These are phyloP conservation scores for Begonia masoniana DNA, from an alignment of 306 rosid genomes.

Conservation along the genomic window DNA sequence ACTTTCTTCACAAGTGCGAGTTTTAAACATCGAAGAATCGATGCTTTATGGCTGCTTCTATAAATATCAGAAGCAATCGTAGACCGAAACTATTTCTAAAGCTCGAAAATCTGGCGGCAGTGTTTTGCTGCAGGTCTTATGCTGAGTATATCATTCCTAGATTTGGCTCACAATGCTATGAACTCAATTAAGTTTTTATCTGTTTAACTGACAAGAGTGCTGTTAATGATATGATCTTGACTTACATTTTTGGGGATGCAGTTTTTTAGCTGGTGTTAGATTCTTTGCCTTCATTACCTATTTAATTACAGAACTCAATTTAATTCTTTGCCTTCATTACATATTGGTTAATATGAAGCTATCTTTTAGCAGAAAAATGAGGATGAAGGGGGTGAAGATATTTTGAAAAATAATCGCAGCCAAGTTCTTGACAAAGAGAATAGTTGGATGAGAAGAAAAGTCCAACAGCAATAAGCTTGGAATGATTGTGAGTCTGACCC, in stretches of 20 bases:
- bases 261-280: slow-evolving; percentile 83
- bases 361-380: slow-evolving; percentile 42
- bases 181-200: slow-evolving; percentile 28
- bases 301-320: slow-evolving; percentile 69
- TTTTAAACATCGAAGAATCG: too few relatives aligned
- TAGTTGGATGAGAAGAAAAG: too few relatives aligned
- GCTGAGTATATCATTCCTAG: slow-evolving; percentile 94
- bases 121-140: slow-evolving; percentile 97
- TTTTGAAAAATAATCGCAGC: slow-evolving; percentile 76
- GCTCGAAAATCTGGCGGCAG: slow-evolving; percentile 22
- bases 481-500: too few relatives aligned
- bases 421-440: slow-evolving; percentile 29
- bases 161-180: slow-evolving; percentile 92
- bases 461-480: too few relatives aligned
- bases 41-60: too few relatives aligned
- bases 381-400: slow-evolving; percentile 78
- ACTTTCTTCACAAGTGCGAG: too few relatives aligned
- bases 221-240: slow-evolving; percentile 1
- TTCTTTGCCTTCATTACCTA: slow-evolving; percentile 69
- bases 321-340: not conserved
- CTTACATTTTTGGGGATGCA: slow-evolving; percentile 7
- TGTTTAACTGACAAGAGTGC: not conserved
- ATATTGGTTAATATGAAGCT: slow-evolving; percentile 10
- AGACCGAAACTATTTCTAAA: not conserved
- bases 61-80: too few relatives aligned